Conservation (phyloP, 371 early-diverging fungal species). For the Lichtheimia ornata region DNA sequence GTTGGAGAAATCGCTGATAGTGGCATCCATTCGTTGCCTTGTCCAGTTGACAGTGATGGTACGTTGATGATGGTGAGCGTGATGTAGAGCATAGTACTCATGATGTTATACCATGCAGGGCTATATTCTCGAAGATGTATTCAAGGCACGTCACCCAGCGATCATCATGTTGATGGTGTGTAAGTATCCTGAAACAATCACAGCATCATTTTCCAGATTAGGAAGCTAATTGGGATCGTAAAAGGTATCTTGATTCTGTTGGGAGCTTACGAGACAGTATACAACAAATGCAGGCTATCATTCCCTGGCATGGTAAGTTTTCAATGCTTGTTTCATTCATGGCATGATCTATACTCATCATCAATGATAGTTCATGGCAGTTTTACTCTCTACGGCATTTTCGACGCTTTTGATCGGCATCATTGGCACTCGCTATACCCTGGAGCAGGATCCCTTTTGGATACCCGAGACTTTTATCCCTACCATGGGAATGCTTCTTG, state of each 20-base stretch:
- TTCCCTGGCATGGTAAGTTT: slow-evolving; percentile 52
- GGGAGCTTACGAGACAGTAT: slow-evolving; percentile 61
- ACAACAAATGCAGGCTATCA: slow-evolving; percentile 58
- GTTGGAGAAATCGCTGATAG: slow-evolving; percentile 57
- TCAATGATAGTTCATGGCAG: slow-evolving; percentile 44
- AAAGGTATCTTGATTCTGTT: slow-evolving; percentile 49
- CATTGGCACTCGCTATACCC: slow-evolving; percentile 69
- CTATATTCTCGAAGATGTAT: slow-evolving; percentile 62
- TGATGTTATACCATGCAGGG: slow-evolving; percentile 31
- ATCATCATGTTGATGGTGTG: slow-evolving; percentile 62
- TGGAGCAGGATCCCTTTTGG: slow-evolving; percentile 77
- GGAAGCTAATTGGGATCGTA: background rate
- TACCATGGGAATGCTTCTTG: slow-evolving; percentile 85
- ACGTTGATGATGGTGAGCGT: background rate
- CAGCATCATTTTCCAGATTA: too few relatives aligned
- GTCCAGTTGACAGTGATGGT: slow-evolving; percentile 68
- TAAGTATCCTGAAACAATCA: slow-evolving; percentile 24
- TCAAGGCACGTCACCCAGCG: slow-evolving; percentile 56
- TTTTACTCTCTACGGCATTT: slow-evolving; percentile 47
- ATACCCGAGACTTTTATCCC: slow-evolving; percentile 84
- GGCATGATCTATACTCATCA: too few relatives aligned
- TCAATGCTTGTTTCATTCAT: background rate
- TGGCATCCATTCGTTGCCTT: slow-evolving; percentile 60
- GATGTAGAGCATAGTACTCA: too few relatives aligned
- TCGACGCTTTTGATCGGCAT: slow-evolving; percentile 57